Evolutionary conservation across 2,329 filamentous ascomycete species (phyloP), one percentile per base, ranked within the genome.

Genomic region (Colletotrichum trifolii): DNA sequence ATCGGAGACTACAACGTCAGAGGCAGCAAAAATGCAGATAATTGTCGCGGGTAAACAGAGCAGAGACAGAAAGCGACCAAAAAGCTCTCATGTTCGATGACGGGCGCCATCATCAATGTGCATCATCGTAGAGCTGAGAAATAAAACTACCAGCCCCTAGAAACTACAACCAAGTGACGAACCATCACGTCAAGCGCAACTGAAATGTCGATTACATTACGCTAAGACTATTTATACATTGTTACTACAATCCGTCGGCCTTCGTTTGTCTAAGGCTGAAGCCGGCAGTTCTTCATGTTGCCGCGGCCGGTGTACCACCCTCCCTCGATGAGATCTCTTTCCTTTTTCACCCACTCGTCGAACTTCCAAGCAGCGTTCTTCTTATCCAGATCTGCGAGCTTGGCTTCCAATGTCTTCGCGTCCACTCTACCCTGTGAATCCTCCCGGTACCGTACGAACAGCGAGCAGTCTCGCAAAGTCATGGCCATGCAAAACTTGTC

Each of bases 391-490:
- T 96, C 92, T 2, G 90, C 91, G 9, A 96, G 82, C 58, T 90
- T 87, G 47, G 87, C 82, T 60, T 86, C 82, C 7, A 88, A 75
- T 1, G 7, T 70, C 67, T 1, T 71, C 65, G 8, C 68, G 49
- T 1, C 52, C 46, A 6, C 33, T 43, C 2, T 54, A 34, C 38
- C 12, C 15, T 25, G 7, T 46, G 15, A 10, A 17, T 25, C 42
- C 25, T 67, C 54, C 11, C 17, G 55, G 13, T 67, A 67, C 71
- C 87, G 86, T 45, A 93, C 80, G 72, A 90, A 94, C 70, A 92
- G 85, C 4, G 91, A 92, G 74, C 92, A 94, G 79, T 96, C 92
- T 54, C 92, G 82, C 69, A 96, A 75, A 4, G 92, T 94, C 92
- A 95, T 95, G 60, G 91, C 91, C 7, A 92, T 80, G 11, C 86